A percentile compares a stretch with the other conserved stretches of the same genome.
Conservation (phyloP, 2,329 filamentous ascomycete species). For the Ceratocystis destructans region DNA sequence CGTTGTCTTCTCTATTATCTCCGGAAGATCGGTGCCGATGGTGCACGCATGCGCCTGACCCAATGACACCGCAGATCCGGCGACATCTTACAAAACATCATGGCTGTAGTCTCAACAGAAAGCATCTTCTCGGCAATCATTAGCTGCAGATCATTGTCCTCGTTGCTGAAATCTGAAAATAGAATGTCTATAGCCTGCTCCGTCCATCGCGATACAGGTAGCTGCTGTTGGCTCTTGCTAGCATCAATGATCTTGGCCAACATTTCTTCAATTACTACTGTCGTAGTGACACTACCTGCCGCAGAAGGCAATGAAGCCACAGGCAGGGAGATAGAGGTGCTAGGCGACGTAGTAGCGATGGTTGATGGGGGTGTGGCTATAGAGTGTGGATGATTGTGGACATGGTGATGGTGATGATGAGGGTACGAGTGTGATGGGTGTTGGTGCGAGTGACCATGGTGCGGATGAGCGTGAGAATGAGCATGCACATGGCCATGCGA, state of each 20-base stretch:
- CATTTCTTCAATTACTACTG: conserved; percentile 24
- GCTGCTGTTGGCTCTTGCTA: conserved; percentile 26
- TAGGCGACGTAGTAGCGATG: conserved; percentile 8
- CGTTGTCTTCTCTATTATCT: not conserved
- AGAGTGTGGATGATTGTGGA: not conserved
- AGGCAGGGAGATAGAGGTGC: conserved; percentile 7
- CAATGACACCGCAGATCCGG: conserved; percentile 39
- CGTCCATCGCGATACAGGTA: conserved; percentile 34
- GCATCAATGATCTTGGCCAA: conserved; percentile 29
- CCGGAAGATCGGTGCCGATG: not conserved
- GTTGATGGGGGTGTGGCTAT: conserved; percentile 13
- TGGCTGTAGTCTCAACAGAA: conserved; percentile 45
- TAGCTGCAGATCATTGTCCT: conserved; percentile 45
- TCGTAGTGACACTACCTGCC: not conserved
- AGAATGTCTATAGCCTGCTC: conserved; percentile 47
- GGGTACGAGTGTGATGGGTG: not conserved
- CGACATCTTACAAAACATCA: conserved; percentile 50
- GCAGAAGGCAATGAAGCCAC: not conserved
- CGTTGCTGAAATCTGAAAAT: conserved; percentile 43
- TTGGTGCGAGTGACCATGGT: not conserved
- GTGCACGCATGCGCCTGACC: conserved; percentile 30
- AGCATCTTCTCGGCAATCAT: conserved; percentile 46
- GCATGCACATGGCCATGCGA: not conserved
- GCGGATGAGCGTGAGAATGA: not conserved
- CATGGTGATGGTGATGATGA: conserved; percentile 1